These are phyloP conservation scores for Quambalaria eucalypti DNA, from an alignment of 1,284 basidiomycete genomes.

Conservation along the genomic window DNA sequence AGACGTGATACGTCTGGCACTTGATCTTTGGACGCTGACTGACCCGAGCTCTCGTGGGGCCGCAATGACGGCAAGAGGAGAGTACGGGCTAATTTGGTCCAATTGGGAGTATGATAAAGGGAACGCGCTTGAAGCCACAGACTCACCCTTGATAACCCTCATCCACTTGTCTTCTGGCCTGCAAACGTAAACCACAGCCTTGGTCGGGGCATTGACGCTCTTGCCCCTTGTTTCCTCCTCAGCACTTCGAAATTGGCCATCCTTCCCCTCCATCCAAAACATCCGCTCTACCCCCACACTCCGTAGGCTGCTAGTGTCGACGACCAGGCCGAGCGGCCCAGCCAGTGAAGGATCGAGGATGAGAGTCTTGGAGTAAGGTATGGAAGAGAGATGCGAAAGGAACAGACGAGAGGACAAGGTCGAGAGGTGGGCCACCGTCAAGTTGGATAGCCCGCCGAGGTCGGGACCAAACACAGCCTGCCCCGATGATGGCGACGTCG, in stretches of 20 bases:
- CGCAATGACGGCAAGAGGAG: too few species aligned
- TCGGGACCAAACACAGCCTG: too few species aligned
- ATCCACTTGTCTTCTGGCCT: constrained; percentile 75
- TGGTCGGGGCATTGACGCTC: constrained; percentile 60
- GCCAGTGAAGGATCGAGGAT: constrained; percentile 79
- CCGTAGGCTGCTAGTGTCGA: constrained; percentile 83
- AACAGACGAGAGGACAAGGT: constrained; percentile 6
- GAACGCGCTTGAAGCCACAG: neutral
- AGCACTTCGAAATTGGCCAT: neutral
- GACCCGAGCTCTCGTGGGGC: constrained; percentile 15
- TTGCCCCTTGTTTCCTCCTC: neutral
- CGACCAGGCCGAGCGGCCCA: constrained; percentile 83
- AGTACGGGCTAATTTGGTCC: constrained; percentile 11
- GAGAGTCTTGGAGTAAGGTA: constrained; percentile 66
- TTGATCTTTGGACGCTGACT: constrained; percentile 37
- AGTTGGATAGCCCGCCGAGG: too few species aligned
- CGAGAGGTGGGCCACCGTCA: neutral
- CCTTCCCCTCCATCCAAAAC: constrained; percentile 78
- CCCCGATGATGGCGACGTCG: too few species aligned
- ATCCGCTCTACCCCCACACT: constrained; percentile 98
- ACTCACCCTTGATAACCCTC: constrained; percentile 77
- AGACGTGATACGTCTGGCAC: too few species aligned
- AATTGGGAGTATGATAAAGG: neutral
- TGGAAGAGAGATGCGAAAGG: constrained; percentile 22
- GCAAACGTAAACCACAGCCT: constrained; percentile 88